Conservation (phyloP, 495 filamentous ascomycete genomes). For the Choiromyces venosus region DNA sequence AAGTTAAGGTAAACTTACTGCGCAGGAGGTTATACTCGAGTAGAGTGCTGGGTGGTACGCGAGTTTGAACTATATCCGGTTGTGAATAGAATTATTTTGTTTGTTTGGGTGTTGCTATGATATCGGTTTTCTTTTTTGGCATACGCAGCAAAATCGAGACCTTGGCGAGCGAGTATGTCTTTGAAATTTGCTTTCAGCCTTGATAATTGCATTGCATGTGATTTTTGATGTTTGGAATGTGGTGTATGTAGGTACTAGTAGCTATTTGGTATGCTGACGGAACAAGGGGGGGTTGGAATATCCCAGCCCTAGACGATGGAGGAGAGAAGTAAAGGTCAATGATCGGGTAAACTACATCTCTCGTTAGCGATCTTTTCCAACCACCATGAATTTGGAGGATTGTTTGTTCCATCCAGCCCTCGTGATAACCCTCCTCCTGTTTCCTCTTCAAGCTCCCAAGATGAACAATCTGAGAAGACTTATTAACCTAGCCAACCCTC, state of each 20-base stretch:
- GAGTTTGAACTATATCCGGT: not conserved
- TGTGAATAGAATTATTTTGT: not conserved
- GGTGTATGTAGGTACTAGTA: not conserved
- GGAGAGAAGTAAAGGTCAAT: not conserved
- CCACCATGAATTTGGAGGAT: not conserved
- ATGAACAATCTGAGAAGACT: not conserved
- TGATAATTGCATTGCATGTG: not conserved
- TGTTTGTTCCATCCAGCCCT: not conserved
- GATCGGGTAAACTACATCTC: constrained; percentile 16
- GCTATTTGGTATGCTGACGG: not conserved
- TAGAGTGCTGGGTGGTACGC: not conserved
- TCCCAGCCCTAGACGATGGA: not conserved
- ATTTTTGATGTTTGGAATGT: not conserved
- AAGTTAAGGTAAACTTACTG: not conserved
- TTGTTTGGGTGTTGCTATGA: not conserved
- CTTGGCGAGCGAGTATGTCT: not conserved
- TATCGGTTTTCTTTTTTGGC: not conserved
- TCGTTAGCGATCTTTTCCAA: not conserved
- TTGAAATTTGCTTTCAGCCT: not conserved
- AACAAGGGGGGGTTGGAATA: not conserved
- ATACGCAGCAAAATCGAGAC: not conserved
- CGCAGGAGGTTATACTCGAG: too few relatives aligned
- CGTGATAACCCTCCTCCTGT: not conserved
- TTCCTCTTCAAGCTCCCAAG: not conserved
- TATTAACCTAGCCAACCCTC: not conserved